These are phyloP conservation scores for Mycena rosella DNA, from an alignment of 768 basidiomycete genomes.

Conservation along the genomic window DNA sequence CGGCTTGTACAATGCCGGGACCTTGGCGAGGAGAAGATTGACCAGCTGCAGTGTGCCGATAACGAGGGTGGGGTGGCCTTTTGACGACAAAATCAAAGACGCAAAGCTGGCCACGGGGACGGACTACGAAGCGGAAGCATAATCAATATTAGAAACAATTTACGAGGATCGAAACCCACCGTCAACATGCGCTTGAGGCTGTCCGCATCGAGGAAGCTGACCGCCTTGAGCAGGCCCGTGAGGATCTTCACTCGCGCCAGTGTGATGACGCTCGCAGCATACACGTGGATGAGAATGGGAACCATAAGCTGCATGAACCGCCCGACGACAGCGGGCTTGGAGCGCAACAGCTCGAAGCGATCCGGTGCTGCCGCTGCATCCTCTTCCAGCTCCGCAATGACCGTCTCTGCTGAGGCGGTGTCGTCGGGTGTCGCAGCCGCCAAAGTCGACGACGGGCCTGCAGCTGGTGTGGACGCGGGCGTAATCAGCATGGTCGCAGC, in stretches of 20 bases:
- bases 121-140: constrained; percentile 60
- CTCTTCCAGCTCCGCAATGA: constrained; percentile 58
- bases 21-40: constrained; percentile 88
- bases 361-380: constrained; percentile 57
- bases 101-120: constrained; percentile 97
- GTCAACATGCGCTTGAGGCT: constrained; percentile 82
- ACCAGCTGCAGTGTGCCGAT: constrained; percentile 93
- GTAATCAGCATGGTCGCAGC: constrained; percentile 43
- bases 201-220: constrained; percentile 87
- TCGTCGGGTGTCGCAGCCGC: constrained; percentile 39
- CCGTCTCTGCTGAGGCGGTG: constrained; percentile 40
- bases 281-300: constrained; percentile 97
- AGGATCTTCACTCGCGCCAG: constrained; percentile 91
- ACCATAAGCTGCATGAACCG: constrained; percentile 91
- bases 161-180: constrained; percentile 60
- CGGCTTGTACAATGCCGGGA: constrained; percentile 87
- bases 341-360: constrained; percentile 81
- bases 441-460: constrained; percentile 40
- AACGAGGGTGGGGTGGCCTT: constrained; percentile 89
- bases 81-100: constrained; percentile 92
- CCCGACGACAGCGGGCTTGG: constrained; percentile 80
- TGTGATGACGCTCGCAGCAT: constrained; percentile 94
- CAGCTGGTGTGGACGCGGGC: constrained; percentile 30
- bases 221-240: constrained; percentile 89
- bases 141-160: constrained; percentile 13